A percentile compares a stretch with the other conserved stretches of the same genome.
phyloP scores from a whole-genome alignment of 2,329 filamentous ascomycete genomes.

The Fusarium mangiferae region DNA sequence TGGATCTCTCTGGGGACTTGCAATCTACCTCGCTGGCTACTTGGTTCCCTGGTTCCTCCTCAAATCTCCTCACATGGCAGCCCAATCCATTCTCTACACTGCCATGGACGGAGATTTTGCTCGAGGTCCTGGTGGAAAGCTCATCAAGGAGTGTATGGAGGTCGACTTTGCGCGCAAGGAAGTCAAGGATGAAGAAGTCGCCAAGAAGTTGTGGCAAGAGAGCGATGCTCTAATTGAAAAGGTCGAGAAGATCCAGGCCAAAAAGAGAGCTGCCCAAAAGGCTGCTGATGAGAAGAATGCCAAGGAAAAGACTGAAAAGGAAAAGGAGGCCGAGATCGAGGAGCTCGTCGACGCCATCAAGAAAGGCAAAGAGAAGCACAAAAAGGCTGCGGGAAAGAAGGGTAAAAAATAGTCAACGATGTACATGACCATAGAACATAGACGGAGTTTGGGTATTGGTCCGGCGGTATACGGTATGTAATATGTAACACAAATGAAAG shows the following conservation, averaged over 20 bases:
- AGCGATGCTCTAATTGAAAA: conserved; percentile 87
- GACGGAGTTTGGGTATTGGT: conserved; percentile 33
- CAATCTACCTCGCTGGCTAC: conserved; percentile 81
- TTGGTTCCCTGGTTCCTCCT: conserved; percentile 86
- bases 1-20: conserved; percentile 82
- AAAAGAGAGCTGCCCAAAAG: conserved; percentile 57
- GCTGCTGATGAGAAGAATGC: conserved; percentile 49
- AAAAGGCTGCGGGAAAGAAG: conserved; percentile 40
- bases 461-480: conserved; percentile 3
- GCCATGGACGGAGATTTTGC: conserved; percentile 82
- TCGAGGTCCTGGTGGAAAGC: conserved; percentile 71
- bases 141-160: conserved; percentile 90
- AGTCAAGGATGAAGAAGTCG: conserved; percentile 79
- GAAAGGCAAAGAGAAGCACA: conserved; percentile 51
- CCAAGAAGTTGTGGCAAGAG: conserved; percentile 89
- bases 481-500: background rate
- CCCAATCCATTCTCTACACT: conserved; percentile 87
- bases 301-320: conserved; percentile 51
- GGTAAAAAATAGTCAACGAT: conserved; percentile 34
- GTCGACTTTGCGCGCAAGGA: conserved; percentile 78
- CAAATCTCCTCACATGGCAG: conserved; percentile 84
- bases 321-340: conserved; percentile 47
- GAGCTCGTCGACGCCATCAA: conserved; percentile 58
- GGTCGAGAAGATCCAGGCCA: conserved; percentile 75
- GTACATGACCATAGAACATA: conserved; percentile 36